Base-by-base conservation (phyloP, 192 early-diverging fungal genomes). In the Entophlyctis luteolus region DNA sequence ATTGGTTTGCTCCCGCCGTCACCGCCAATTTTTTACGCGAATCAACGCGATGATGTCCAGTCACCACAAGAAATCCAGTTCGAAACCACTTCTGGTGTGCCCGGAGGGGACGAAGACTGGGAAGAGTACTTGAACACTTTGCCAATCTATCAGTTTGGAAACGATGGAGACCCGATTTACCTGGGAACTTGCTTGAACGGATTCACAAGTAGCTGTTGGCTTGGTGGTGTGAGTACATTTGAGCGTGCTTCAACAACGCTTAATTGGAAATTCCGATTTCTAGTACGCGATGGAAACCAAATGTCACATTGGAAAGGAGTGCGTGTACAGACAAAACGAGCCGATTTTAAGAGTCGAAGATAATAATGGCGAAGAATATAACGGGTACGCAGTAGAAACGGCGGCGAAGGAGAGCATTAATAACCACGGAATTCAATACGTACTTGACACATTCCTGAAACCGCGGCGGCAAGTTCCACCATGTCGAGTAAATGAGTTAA, bases 161-260 rank as follows among this genome's bases (percentile, higher is more conserved):
- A 98, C 74, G 88, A 89, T 2, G 91, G 89, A 10, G 96, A 98
- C 74, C 93, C 94, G 4, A 85, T 97, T 31, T 98, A 86, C 72
- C 79, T 88, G 63, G 95, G 95, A 20, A 79, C 85, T 14, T 98
- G 95, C 67, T 46, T 32, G 23, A 48, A 14, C 20, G 47, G 46
- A 16, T 48, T 56, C 18, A 48, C 36, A 25, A 42, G 45, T 32
- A 48, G 55, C 39, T 68, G 67, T 33, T 68, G 55, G 55, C 25
- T 56, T 4, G 55, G 67, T 16, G 67, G 67, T 22, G 62, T 65
- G 32, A 56, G 62, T 23, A 48, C 18, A n/a, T n/a, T n/a, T n/a
- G n/a, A n/a, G n/a, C n/a, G n/a, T n/a, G n/a, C n/a, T 34, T 34
- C 14, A n/a, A 34, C 37, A 12, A 16, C 2, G 29, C 36, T 57